phyloP scores from a whole-genome alignment of 2,329 filamentous ascomycete species.

The Diaporthe sp. region DNA sequence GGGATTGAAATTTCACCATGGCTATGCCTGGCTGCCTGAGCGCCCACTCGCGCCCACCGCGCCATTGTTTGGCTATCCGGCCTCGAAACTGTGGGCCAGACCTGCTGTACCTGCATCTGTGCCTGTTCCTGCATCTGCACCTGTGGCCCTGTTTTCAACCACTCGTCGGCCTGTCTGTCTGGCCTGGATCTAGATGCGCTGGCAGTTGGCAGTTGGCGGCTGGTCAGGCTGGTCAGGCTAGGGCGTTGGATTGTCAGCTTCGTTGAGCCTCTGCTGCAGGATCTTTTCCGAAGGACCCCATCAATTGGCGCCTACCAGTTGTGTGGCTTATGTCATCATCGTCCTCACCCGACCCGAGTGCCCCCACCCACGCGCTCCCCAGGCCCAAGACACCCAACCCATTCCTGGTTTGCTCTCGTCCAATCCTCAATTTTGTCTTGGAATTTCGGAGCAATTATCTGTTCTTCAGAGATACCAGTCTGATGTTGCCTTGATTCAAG shows the following conservation, averaged over 20 bases:
- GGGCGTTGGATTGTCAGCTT: neutral
- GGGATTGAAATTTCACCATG: too few relatives aligned
- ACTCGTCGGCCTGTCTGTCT: neutral
- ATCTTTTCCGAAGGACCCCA: too few relatives aligned
- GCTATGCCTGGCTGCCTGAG: neutral
- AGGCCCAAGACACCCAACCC: neutral
- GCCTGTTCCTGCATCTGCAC: constrained; percentile 11
- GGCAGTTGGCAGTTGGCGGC: neutral
- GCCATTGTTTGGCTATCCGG: constrained; percentile 4
- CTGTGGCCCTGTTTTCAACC: neutral
- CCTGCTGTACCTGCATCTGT: constrained; percentile 15
- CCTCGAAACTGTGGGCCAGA: constrained; percentile 4
- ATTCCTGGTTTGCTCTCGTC: neutral
- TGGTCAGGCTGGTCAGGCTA: neutral
- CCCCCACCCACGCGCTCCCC: neutral
- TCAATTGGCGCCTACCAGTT: too few relatives aligned
- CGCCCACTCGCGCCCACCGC: neutral
- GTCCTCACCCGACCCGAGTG: neutral
- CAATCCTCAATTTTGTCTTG: neutral
- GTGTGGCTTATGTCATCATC: neutral
- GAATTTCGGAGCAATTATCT: neutral
- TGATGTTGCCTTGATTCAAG: neutral
- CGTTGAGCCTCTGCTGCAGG: neutral
- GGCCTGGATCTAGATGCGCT: neutral
- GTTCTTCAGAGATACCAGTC: neutral